Percentiles rank a stretch among this genome's conserved stretches.
These are phyloP conservation scores for Diaporthe citriasiana DNA, from an alignment of 2,329 filamentous ascomycete genomes.

Conservation along the genomic window DNA sequence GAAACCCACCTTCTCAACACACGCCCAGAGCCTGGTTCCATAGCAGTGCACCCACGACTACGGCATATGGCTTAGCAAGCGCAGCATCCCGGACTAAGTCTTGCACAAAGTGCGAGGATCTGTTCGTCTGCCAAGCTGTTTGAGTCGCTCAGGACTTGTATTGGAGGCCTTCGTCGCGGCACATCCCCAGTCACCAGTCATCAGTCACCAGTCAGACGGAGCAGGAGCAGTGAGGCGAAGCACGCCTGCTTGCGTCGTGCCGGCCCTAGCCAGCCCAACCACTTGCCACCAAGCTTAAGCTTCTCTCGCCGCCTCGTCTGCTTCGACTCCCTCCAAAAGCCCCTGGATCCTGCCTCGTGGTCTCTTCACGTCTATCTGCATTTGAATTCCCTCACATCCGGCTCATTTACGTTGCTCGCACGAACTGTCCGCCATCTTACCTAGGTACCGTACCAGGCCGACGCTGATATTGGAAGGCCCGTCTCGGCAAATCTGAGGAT, in stretches of 20 bases:
- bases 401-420: not conserved
- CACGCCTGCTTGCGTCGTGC: conserved; percentile 33
- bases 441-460: not conserved
- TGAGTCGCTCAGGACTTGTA: not conserved
- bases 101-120: not conserved
- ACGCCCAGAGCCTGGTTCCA: not conserved
- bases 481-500: not conserved
- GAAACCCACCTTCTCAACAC: not conserved
- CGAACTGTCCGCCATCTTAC: not conserved
- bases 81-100: not conserved
- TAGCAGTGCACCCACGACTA: not conserved
- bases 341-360: not conserved
- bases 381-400: not conserved
- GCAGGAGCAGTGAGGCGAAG: conserved; percentile 41
- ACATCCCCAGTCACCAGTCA: conserved; percentile 1
- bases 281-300: conserved; percentile 12
- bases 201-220: conserved; percentile 22
- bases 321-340: not conserved
- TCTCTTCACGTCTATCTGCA: not conserved
- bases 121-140: not conserved
- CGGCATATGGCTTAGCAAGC: not conserved
- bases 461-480: not conserved
- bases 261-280: conserved; percentile 3
- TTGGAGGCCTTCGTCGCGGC: conserved; percentile 14
- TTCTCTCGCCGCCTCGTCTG: conserved; percentile 1